Evolutionary conservation across 768 basidiomycete genomes (phyloP).

Genomic region (Suillus occidentalis): DNA sequence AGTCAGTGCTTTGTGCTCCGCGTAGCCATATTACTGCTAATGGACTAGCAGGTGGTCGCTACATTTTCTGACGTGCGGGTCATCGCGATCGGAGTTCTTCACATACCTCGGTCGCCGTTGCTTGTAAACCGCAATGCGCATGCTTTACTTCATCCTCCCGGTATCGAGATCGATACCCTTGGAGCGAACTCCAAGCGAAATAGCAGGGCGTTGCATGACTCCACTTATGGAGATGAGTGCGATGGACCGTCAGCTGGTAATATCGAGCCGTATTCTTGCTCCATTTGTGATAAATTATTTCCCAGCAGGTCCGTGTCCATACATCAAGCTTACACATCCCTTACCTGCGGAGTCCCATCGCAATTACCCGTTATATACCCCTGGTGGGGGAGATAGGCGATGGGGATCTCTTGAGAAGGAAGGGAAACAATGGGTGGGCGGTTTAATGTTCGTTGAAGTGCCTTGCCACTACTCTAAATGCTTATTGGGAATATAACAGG

Average conservation of each 20-base stretch:
- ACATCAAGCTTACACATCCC: slow-evolving; percentile 53
- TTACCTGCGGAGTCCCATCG: slow-evolving; percentile 52
- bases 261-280: slow-evolving; percentile 3
- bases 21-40: slow-evolving; percentile 11
- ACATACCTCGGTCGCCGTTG: slow-evolving; percentile 54
- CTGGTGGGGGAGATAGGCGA: slow-evolving; percentile 65
- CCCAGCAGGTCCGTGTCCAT: slow-evolving; percentile 17
- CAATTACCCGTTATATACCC: slow-evolving; percentile 74
- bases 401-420: slow-evolving; percentile 62
- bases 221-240: slow-evolving; percentile 7
- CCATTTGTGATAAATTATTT: slow-evolving; percentile 5
- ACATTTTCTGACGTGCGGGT: slow-evolving; percentile 73
- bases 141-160: slow-evolving; percentile 67
- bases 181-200: background rate
- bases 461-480: background rate
- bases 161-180: slow-evolving; percentile 39
- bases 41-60: slow-evolving; percentile 54
- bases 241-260: slow-evolving; percentile 8
- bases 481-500: slow-evolving; percentile 38
- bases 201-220: background rate
- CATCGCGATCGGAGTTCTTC: slow-evolving; percentile 66
- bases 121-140: slow-evolving; percentile 69
- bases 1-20: slow-evolving; percentile 40
- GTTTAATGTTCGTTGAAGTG: slow-evolving; percentile 53
- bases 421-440: slow-evolving; percentile 72